Base-by-base conservation (phyloP, 1,139 yeast species). In the Hemisphaericaspora xylofermentans region DNA sequence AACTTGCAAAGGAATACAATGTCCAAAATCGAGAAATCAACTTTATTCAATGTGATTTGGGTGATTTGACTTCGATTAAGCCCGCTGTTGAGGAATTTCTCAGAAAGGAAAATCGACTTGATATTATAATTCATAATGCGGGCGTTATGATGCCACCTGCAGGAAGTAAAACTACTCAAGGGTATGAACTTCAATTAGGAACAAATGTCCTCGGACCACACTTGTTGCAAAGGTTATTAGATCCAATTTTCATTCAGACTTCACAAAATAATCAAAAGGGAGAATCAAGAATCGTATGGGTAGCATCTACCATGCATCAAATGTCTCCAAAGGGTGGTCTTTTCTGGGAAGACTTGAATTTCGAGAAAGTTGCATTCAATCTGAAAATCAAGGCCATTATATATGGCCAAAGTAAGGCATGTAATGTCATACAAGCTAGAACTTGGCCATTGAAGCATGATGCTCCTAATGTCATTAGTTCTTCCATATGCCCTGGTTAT, bases 331-430 rank as follows among this genome's bases (percentile, higher is more conserved):
- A 59, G 41, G 64, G 65, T 33, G 78, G 79, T 16, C 52, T 74
- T 33, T 50, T 66, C 41, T 72, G 68, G 66, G 68, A 68, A 21
- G 66, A 71, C 48, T 47, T 58, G 17, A 60, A 64, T 29, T 48
- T 54, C 28, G 51, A 48, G 6, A 40, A 50, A 9, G 26, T 39
- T 3, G 31, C 21, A 15, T 25, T 33, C 4, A 10, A 22, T 37
- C 18, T 35, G 16, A 25, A 22, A 5, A 36, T 7, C 5, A 21
- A 22, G 15, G 9, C 34, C 19, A 40, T 33, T n/a, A 24, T 46
- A 17, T 74, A 74, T 48, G 80, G 75, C 1, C 79, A 75, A 50
- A 66, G 77, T 30, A 78, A 78, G 56, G 76, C 78, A 2, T 63
- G 68, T 29, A 64, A 67, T 43, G 56, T 70, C 17, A 59, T 65